Base-by-base conservation (phyloP, 2,329 filamentous ascomycete species). In the Plectosphaerella cucumerina region DNA sequence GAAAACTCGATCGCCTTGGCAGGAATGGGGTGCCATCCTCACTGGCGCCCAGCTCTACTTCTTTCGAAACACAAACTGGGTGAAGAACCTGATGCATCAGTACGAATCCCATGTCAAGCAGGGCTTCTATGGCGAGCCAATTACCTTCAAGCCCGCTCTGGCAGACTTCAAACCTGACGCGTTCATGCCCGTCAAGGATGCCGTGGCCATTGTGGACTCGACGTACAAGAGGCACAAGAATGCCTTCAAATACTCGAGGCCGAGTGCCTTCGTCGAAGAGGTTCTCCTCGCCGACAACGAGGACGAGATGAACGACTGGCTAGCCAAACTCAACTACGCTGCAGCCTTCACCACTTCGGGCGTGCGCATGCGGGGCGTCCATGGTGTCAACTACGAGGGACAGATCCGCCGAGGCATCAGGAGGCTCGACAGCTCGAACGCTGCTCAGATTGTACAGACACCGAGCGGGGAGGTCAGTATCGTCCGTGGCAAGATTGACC, bases 1-100 rank as follows among this genome's bases (percentile, higher is more conserved):
- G 71, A 96, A 95, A 69, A 87, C 91, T 1, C 82, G 93, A 42
- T 97, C 93, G 11, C 93, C 94, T 2, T 99, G 94, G 94, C 93
- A 97, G 65, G 94, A 99, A 77, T 99, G 94, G 94, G 94, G 94
- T 48, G 94, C 91, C 21, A 88, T 99, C 52, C 78, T 99, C 26
- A 99, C 94, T 1, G 90, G 93, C n/a, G 95, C 94, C 6, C 93
- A 97, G 63, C 80, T 99, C 8, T 99, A 97, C 67, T 90, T 99
- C 68, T 99, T 97, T 73, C 86, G 90, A 52, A 97, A 97, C 65
- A 87, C 90, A 5, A 78, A 85, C 18, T 99, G 94, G 93, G 85
- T 96, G 33, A 97, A 96, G 68, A 88, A 81, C 52, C 70, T 99
- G 56, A 91, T 97, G 73, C 82, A 89, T 56, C 94, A 99, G 65